These are phyloP conservation scores for Saururus chinensis DNA, from an alignment of 164 flowering plant genomes.

Conservation along the genomic window DNA sequence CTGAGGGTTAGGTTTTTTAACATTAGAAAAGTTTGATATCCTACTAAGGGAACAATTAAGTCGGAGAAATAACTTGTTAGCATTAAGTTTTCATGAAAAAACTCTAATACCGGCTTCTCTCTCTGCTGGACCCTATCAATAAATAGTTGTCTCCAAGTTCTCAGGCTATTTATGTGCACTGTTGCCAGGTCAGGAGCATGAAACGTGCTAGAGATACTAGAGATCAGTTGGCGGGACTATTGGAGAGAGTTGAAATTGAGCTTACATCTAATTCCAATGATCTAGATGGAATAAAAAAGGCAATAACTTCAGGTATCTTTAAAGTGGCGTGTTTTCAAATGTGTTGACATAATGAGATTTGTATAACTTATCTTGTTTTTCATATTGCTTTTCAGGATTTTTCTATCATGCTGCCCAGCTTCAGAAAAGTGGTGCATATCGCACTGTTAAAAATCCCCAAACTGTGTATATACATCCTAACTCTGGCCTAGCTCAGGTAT, in stretches of 20 bases:
- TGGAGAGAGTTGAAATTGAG: conserved; percentile 93
- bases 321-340: not conserved
- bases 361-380: not conserved
- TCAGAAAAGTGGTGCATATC: conserved; percentile 80
- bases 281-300: conserved; percentile 68
- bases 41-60: too few species aligned
- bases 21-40: too few species aligned
- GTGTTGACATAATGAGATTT: too few species aligned
- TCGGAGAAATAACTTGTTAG: too few species aligned
- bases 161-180: too few species aligned
- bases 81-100: too few species aligned
- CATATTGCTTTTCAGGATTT: conserved; percentile 35
- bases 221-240: conserved; percentile 85
- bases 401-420: conserved; percentile 84
- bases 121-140: too few species aligned
- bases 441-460: conserved; percentile 87
- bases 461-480: conserved; percentile 90
- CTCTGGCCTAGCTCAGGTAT: conserved; percentile 84
- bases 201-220: conserved; percentile 91
- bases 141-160: too few species aligned
- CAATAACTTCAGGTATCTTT: conserved; percentile 85
- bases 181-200: conserved; percentile 82
- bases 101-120: too few species aligned
- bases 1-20: too few species aligned
- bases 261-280: conserved; percentile 46